A percentile compares a stretch with the other conserved stretches of the same genome.
phyloP scores from a whole-genome alignment of 305 asterid genomes.

The Fraxinus angustifolia region DNA sequence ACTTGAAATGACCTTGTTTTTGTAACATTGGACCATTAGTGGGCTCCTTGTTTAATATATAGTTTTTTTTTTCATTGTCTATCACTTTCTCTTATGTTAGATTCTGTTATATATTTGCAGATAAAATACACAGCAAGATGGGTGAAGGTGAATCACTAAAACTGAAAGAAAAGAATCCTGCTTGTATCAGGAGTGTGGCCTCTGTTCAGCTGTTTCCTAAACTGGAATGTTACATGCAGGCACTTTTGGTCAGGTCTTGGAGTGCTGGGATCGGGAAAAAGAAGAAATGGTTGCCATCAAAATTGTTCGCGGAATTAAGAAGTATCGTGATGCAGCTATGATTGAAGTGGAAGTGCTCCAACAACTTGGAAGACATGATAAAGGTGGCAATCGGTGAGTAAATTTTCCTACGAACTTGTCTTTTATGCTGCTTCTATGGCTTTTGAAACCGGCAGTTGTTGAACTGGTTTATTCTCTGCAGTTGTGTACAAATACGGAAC shows the following conservation, averaged over 20 bases:
- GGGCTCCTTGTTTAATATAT: background rate
- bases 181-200: background rate
- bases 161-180: background rate
- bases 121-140: constrained; percentile 44
- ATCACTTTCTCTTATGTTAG: background rate
- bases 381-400: constrained; percentile 43
- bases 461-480: constrained; percentile 47
- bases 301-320: constrained; percentile 44
- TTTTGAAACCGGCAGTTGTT: constrained; percentile 23
- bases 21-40: background rate
- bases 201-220: background rate
- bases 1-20: background rate
- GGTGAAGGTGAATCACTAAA: constrained; percentile 36
- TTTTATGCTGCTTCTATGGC: background rate
- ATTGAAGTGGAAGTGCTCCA: constrained; percentile 51
- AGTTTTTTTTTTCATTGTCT: background rate
- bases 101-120: constrained; percentile 34
- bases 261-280: constrained; percentile 51
- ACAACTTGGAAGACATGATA: constrained; percentile 45
- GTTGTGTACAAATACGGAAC: constrained; percentile 60
- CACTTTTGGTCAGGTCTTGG: constrained; percentile 53
- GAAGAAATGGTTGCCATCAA: constrained; percentile 45
- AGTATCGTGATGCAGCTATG: constrained; percentile 52
- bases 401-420: background rate
- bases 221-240: constrained; percentile 23